These are phyloP conservation scores for Sugiyamaella grinbergsii DNA, from an alignment of 1,139 yeast genomes.

Conservation along the genomic window DNA sequence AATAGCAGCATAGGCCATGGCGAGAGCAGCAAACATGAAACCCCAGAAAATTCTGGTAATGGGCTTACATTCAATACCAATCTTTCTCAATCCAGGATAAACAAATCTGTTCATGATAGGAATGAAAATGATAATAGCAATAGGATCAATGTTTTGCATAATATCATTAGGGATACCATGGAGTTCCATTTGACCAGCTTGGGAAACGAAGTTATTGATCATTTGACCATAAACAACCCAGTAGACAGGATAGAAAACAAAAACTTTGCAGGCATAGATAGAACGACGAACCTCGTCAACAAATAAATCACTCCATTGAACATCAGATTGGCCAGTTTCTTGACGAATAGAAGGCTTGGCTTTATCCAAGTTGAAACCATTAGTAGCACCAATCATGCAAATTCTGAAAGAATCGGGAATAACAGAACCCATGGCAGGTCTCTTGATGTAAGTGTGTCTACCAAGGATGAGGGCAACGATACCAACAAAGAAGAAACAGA, in stretches of 20 bases:
- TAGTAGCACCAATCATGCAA: conserved; percentile 50
- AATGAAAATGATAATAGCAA: conserved; percentile 61
- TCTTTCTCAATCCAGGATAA: conserved; percentile 58
- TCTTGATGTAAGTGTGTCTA: conserved; percentile 57
- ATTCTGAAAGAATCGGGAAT: conserved; percentile 59
- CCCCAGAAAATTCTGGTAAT: conserved; percentile 76
- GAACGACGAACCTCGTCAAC: conserved; percentile 66
- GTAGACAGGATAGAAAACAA: conserved; percentile 61
- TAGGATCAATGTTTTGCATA: conserved; percentile 63
- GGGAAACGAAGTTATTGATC: conserved; percentile 64
- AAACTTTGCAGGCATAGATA: conserved; percentile 63
- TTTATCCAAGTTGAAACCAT: conserved; percentile 53
- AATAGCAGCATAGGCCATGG: conserved; percentile 81
- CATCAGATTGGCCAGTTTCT: conserved; percentile 46
- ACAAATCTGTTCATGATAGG: conserved; percentile 58
- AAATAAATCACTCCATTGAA: conserved; percentile 61
- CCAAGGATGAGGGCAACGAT: conserved; percentile 59
- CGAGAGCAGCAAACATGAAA: conserved; percentile 65
- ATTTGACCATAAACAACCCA: conserved; percentile 72
- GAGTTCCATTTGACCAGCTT: conserved; percentile 64
- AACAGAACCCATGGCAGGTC: conserved; percentile 65
- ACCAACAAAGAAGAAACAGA: conserved; percentile 63
- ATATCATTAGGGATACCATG: conserved; percentile 69
- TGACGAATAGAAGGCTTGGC: conserved; percentile 56
- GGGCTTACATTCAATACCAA: conserved; percentile 49